Evolutionary conservation across 2,329 filamentous ascomycete genomes (phyloP).

Genomic region (Fusarium sp.): DNA sequence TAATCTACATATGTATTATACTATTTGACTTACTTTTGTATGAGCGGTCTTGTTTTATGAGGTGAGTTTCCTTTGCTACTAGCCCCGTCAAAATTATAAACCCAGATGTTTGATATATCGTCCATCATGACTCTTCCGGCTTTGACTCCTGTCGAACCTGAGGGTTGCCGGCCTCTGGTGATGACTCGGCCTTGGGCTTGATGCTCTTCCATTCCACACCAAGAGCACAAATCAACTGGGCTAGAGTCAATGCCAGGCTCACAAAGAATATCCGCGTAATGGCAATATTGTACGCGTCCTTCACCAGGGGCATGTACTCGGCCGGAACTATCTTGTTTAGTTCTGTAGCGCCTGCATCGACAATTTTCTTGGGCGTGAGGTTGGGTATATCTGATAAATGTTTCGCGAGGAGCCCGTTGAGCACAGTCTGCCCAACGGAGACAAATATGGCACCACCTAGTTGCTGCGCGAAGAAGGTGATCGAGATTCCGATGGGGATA

Average conservation of each 20-base stretch:
- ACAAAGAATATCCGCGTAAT: constrained; percentile 71
- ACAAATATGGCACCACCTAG: constrained; percentile 68
- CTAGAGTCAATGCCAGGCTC: constrained; percentile 62
- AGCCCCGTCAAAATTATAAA: neutral
- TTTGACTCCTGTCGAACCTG: constrained; percentile 2
- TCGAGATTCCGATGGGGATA: constrained; percentile 63
- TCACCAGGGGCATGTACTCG: constrained; percentile 61
- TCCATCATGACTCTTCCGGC: constrained; percentile 23
- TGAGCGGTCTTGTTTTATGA: neutral
- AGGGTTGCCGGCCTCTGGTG: neutral
- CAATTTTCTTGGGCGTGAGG: constrained; percentile 54
- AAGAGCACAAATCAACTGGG: constrained; percentile 65
- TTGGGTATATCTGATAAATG: constrained; percentile 52
- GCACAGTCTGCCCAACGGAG: constrained; percentile 64
- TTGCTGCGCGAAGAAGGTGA: constrained; percentile 67
- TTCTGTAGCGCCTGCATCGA: constrained; percentile 66
- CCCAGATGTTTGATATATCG: neutral
- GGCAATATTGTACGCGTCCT: constrained; percentile 71
- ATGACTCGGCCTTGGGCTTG: constrained; percentile 57
- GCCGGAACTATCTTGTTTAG: constrained; percentile 62
- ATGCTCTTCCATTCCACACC: constrained; percentile 75
- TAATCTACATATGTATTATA: neutral
- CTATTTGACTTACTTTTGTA: neutral
- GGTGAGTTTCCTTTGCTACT: neutral
- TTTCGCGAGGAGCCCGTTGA: constrained; percentile 57